Base-by-base conservation (phyloP, 768 basidiomycete genomes). In the Plicaturopsis crispa region DNA sequence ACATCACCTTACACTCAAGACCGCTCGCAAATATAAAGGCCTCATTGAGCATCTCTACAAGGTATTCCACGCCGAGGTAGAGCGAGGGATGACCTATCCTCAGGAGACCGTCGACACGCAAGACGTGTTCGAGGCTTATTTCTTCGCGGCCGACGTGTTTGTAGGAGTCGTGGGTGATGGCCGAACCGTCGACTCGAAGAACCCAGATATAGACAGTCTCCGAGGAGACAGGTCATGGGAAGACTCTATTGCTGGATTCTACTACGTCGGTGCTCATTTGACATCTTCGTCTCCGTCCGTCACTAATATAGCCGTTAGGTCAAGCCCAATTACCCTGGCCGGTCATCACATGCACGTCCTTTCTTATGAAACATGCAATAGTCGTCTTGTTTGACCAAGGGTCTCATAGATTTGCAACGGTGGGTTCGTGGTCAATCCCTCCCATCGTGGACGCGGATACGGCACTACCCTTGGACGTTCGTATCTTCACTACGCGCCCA, bases 301-400 rank as follows among this genome's bases (percentile, higher is more conserved):
- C 37, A n/a, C n/a, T n/a, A n/a, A n/a, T n/a, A n/a, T n/a, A n/a
- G n/a, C 20, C 20, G 30, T 24, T 41, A 79, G 81, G 69, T 87
- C 36, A 88, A 88, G 59, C 85, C 84, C 24, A 92, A 92, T 52
- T 93, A 92, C 61, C 91, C 89, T 5, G 88, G 88, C 28, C 69
- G 89, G 44, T 89, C 85, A 6, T 88, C 85, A 30, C 90, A 91
- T 71, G 90, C 86, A 52, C 66, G 86, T 75, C 18, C 18, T 35
- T 5, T 13, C 28, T 38, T 17, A 33, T 18, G 14, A 2, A n/a
- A 13, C 19, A 13, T 26, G n/a, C 24, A 33, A 14, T 37, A 33
- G 41, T 46, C 20, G 42, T 22, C 24, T 35, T 35, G 23, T 47
- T 30, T 35, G 4, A 3, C n/a, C 8, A 40, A 17, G 13, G 40